phyloP scores from a whole-genome alignment of 768 basidiomycete genomes.

The Nidularia pulvinata region DNA sequence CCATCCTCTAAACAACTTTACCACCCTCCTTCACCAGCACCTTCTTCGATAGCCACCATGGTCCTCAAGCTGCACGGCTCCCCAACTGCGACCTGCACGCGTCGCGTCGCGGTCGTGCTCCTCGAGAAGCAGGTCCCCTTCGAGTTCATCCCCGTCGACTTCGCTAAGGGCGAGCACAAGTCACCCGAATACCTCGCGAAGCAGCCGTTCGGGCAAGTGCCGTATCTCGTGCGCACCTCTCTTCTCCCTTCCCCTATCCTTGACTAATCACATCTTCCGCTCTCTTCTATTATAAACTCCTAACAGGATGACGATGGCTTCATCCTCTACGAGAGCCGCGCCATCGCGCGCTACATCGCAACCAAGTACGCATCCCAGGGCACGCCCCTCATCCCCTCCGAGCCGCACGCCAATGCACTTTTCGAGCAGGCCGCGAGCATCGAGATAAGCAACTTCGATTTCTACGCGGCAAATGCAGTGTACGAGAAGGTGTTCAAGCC shows the following conservation, averaged over 20 bases:
- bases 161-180: slow-evolving; percentile 47
- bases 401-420: slow-evolving; percentile 31
- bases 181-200: slow-evolving; percentile 27
- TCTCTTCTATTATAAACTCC: too few relatives aligned
- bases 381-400: slow-evolving; percentile 45
- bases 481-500: slow-evolving; percentile 46
- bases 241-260: too few relatives aligned
- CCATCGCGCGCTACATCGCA: slow-evolving; percentile 61
- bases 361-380: slow-evolving; percentile 54
- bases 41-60: not conserved
- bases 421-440: slow-evolving; percentile 54
- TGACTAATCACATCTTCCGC: too few relatives aligned
- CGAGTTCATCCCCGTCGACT: slow-evolving; percentile 43
- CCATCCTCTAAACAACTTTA: too few relatives aligned
- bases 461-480: slow-evolving; percentile 35
- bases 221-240: too few relatives aligned
- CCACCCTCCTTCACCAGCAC: too few relatives aligned
- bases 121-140: slow-evolving; percentile 60
- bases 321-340: slow-evolving; percentile 62
- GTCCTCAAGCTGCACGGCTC: slow-evolving; percentile 1
- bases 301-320: slow-evolving; percentile 61
- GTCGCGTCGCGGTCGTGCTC: slow-evolving; percentile 47
- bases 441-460: slow-evolving; percentile 55
- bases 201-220: too few relatives aligned
- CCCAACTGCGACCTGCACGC: slow-evolving; percentile 42